A percentile compares a stretch with the other conserved stretches of the same genome.
Conservation (phyloP, 1,284 basidiomycete species). For the Cutaneotrichosporon mucoides region DNA sequence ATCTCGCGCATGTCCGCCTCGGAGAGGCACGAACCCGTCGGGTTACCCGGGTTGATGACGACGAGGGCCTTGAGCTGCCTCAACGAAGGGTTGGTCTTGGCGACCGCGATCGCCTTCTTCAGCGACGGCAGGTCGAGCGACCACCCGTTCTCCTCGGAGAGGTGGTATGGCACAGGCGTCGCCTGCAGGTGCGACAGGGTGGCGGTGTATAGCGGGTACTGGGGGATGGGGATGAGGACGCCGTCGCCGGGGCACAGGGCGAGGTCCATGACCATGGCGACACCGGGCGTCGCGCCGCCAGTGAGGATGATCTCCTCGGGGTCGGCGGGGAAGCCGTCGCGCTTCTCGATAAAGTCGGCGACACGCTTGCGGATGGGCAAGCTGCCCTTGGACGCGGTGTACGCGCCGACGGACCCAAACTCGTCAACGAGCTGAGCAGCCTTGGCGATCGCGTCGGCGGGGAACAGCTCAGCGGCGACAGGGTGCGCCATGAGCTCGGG, state of each 20-base stretch:
- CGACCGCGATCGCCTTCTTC: slow-evolving; percentile 61
- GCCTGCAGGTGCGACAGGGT: slow-evolving; percentile 78
- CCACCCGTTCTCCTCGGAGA: slow-evolving; percentile 77
- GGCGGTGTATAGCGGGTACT: slow-evolving; percentile 92
- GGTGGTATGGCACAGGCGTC: slow-evolving; percentile 72
- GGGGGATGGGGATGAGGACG: slow-evolving; percentile 76
- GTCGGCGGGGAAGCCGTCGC: slow-evolving; percentile 75
- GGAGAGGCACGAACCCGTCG: slow-evolving; percentile 77
- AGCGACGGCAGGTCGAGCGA: slow-evolving; percentile 68
- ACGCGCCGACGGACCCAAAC: slow-evolving; percentile 87
- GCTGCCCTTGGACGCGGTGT: slow-evolving; percentile 88
- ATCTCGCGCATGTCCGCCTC: slow-evolving; percentile 64
- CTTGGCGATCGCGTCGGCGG: slow-evolving; percentile 74
- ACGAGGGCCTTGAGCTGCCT: slow-evolving; percentile 68
- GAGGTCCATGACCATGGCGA: slow-evolving; percentile 67
- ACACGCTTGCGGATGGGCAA: slow-evolving; percentile 79
- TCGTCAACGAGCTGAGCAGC: slow-evolving; percentile 71
- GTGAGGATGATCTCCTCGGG: slow-evolving; percentile 87
- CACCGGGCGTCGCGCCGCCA: slow-evolving; percentile 81
- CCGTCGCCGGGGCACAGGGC: slow-evolving; percentile 26
- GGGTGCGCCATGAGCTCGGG: slow-evolving; percentile 74
- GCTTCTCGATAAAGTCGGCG: slow-evolving; percentile 75
- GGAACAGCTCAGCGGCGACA: slow-evolving; percentile 62
- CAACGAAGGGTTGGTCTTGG: slow-evolving; percentile 57
- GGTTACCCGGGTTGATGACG: slow-evolving; percentile 91